phyloP scores from a whole-genome alignment of 2,329 filamentous ascomycete species.

The Chaetomiaceae sp. region DNA sequence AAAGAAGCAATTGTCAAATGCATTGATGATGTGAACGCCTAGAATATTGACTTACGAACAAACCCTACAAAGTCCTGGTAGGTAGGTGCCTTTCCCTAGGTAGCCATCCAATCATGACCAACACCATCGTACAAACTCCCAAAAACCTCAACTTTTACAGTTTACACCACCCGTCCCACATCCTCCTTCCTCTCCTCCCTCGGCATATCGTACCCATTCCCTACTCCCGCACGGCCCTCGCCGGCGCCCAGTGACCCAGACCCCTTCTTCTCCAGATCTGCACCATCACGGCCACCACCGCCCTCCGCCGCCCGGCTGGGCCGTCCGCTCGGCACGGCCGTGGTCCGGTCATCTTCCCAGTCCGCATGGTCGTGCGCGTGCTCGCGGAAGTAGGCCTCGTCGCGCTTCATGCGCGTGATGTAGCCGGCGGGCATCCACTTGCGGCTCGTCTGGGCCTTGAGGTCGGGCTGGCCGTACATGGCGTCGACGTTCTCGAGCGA shows the following conservation, averaged over 20 bases:
- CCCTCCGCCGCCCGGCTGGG: too few species aligned
- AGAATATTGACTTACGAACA: too few species aligned
- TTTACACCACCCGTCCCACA: slow-evolving; percentile 1
- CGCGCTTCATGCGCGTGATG: slow-evolving; percentile 18
- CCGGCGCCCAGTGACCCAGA: too few species aligned
- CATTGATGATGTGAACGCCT: too few species aligned
- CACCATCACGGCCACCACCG: too few species aligned
- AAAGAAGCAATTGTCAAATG: too few species aligned
- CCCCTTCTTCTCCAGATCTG: slow-evolving; percentile 1
- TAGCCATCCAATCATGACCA: too few species aligned
- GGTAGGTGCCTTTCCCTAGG: too few species aligned
- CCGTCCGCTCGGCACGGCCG: slow-evolving; percentile 16
- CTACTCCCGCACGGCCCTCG: too few species aligned
- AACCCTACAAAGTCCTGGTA: too few species aligned
- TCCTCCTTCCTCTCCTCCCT: neutral
- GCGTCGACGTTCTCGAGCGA: slow-evolving; percentile 62
- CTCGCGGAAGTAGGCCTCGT: slow-evolving; percentile 12
- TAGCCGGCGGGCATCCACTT: slow-evolving; percentile 35
- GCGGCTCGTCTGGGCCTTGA: slow-evolving; percentile 50
- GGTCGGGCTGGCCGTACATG: slow-evolving; percentile 51
- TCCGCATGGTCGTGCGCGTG: neutral
- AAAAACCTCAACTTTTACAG: neutral
- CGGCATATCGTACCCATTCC: neutral
- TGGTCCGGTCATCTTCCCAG: slow-evolving; percentile 15
- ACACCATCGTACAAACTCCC: neutral